phyloP scores from a whole-genome alignment of 306 rosid species.

The Cicer chorassanicum region DNA sequence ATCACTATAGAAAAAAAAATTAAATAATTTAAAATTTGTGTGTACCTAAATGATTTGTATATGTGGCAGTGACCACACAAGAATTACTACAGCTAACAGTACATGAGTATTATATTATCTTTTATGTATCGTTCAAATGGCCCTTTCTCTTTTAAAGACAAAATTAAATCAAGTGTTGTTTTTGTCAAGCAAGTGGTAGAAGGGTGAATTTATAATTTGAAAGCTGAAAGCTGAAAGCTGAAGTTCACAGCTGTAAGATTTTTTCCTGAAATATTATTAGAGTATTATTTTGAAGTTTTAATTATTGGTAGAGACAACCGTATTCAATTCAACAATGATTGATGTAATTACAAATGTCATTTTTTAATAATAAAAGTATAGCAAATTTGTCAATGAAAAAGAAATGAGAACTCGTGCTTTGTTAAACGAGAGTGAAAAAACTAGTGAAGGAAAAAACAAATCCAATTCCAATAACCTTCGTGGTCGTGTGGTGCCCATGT shows the following conservation, averaged over 20 bases:
- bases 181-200: background rate
- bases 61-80: no score
- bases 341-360: constrained; percentile 32
- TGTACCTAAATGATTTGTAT: no score
- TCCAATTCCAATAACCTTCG: no score
- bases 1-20: no score
- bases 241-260: background rate
- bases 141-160: background rate
- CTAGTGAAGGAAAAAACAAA: no score
- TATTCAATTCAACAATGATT: constrained; percentile 27
- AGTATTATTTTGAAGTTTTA: background rate
- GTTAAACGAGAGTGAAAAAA: constrained; percentile 13
- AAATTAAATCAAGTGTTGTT: background rate
- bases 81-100: no score
- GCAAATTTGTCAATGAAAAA: constrained; percentile 32
- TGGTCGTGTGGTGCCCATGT: no score
- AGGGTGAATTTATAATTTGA: background rate
- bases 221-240: background rate
- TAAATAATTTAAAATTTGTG: no score
- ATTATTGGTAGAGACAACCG: constrained; percentile 34
- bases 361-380: background rate
- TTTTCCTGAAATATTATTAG: background rate
- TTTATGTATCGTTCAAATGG: no score
- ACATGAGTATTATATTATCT: no score
- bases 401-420: constrained; percentile 13